Base-by-base conservation (phyloP, 148 eudicot genomes). In the Silene conica region DNA sequence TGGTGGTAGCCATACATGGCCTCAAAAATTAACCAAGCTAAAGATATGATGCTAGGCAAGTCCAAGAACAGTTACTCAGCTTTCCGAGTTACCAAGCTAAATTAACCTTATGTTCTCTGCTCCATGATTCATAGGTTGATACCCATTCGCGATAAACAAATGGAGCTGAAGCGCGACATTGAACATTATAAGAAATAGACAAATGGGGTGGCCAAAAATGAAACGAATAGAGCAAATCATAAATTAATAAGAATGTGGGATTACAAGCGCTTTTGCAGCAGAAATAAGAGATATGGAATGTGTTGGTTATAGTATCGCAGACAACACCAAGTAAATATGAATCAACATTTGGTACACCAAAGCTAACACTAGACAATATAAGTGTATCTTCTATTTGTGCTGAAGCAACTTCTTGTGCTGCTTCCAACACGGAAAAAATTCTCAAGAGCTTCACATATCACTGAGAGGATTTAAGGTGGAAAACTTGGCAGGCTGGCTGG, bases 401-500 rank as follows among this genome's bases (percentile, higher is more conserved):
- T 48, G 71, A 73, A 73, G 71, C 68, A 63, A 22, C 63, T 58
- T 69, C 55, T 55, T 20, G 12, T 73, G 22, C 19, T 31, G 59
- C 71, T 50, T 71, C 74, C 2, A 65, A 67, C 76, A 20, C 63
- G 22, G 52, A 71, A 20, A 63, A 50, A 62, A 28, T 21, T 71
- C 26, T 31, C n/a, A 77, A 52, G 74, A 54, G 20, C 16, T 23
- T 38, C 48, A 70, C 59, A 64, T 67, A 45, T 87, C 76, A 89
- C 76, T 76, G 89, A 73, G 72, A 75, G 61, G 95, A 85, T 67
- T 91, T 94, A 77, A 91, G 95, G 83, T 94, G 98, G 84, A 94
- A 94, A 70, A 91, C 85, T 84, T 94, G 98, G 84, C 97, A 91
- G 65, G 78, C 79, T 14, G 97, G 86, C 65, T 79, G 79, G 86